phyloP scores from a whole-genome alignment of 2,329 filamentous ascomycete species.

The Aspergillus quadricinctus region DNA sequence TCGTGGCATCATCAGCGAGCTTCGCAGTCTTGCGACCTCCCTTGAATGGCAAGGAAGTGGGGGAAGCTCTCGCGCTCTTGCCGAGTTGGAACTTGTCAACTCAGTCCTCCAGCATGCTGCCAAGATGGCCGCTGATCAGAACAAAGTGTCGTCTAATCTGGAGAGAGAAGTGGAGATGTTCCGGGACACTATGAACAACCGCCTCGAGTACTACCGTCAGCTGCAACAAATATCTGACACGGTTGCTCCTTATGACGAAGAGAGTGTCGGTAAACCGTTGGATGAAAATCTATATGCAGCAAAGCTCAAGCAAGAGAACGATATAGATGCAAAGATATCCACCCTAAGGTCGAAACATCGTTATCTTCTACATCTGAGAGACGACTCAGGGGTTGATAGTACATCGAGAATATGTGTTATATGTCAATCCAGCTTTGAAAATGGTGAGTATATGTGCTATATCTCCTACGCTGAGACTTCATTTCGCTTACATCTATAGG shows the following conservation, averaged over 20 bases:
- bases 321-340: conserved; percentile 56
- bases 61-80: conserved; percentile 52
- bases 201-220: conserved; percentile 85
- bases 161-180: conserved; percentile 70
- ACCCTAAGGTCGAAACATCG: conserved; percentile 67
- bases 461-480: neutral
- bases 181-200: conserved; percentile 72
- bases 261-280: conserved; percentile 52
- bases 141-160: conserved; percentile 47
- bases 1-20: conserved; percentile 63
- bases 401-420: conserved; percentile 73
- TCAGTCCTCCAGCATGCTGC: conserved; percentile 59
- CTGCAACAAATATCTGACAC: conserved; percentile 87
- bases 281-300: conserved; percentile 46
- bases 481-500: conserved; percentile 18
- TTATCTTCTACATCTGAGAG: conserved; percentile 62
- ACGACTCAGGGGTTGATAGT: conserved; percentile 60
- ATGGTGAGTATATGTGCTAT: conserved; percentile 53
- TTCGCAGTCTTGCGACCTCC: conserved; percentile 59
- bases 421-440: conserved; percentile 70
- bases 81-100: conserved; percentile 64
- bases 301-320: conserved; percentile 46
- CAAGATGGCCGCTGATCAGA: conserved; percentile 48
- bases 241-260: conserved; percentile 68
- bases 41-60: conserved; percentile 56